Evolutionary conservation across 768 basidiomycete species (phyloP).

Genomic region (Amanita thiersii): DNA sequence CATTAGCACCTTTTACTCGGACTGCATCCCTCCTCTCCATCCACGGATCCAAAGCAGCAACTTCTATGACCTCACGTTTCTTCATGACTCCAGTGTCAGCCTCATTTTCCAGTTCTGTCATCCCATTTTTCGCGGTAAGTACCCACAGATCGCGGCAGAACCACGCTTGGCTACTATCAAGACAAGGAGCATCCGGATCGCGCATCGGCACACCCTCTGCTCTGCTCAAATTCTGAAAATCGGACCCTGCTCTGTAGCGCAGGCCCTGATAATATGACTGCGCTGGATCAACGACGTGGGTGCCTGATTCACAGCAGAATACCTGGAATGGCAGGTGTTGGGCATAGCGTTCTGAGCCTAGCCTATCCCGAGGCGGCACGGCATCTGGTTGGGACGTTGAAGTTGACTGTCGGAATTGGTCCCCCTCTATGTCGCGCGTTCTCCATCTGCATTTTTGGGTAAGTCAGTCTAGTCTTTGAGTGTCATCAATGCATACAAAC

Average conservation of each 20-base stretch:
- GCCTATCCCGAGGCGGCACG: slow-evolving; percentile 85
- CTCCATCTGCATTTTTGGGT: slow-evolving; percentile 62
- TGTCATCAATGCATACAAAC: slow-evolving; percentile 24
- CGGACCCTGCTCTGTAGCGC: slow-evolving; percentile 70
- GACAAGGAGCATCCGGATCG: slow-evolving; percentile 75
- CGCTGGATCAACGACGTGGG: slow-evolving; percentile 91
- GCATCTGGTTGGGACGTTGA: slow-evolving; percentile 86
- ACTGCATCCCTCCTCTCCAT: slow-evolving; percentile 26
- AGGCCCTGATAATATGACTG: slow-evolving; percentile 95
- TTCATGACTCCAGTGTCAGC: slow-evolving; percentile 25
- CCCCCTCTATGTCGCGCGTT: slow-evolving; percentile 95
- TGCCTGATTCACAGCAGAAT: slow-evolving; percentile 98
- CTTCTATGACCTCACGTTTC: slow-evolving; percentile 24
- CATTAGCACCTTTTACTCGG: slow-evolving; percentile 23
- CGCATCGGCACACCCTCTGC: slow-evolving; percentile 48
- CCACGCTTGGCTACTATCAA: slow-evolving; percentile 96
- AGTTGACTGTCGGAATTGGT: slow-evolving; percentile 95
- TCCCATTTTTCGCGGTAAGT: slow-evolving; percentile 72
- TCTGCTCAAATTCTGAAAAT: slow-evolving; percentile 74
- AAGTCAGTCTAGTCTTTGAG: not conserved
- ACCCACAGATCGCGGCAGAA: slow-evolving; percentile 98
- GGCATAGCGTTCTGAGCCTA: slow-evolving; percentile 75
- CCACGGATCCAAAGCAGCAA: slow-evolving; percentile 23
- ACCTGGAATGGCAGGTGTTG: slow-evolving; percentile 96
- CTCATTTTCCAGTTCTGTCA: slow-evolving; percentile 44